These are phyloP conservation scores for Petunia hybrid DNA, from an alignment of 305 asterid genomes.

Conservation along the genomic window DNA sequence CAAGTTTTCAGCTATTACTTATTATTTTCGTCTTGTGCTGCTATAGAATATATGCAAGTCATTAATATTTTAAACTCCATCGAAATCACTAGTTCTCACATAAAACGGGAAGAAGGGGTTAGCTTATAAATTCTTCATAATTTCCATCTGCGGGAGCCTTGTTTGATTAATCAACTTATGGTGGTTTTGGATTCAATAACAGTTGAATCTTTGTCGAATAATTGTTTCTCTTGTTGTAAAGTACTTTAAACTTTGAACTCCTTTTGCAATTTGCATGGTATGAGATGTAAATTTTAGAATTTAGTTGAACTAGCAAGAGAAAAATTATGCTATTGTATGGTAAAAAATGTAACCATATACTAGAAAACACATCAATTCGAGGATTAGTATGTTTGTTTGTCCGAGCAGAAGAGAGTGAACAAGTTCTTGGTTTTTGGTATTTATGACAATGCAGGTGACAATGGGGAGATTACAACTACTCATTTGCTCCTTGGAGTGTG, in stretches of 20 bases:
- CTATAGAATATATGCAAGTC: neutral
- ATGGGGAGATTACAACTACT: constrained; percentile 56
- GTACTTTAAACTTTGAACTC: neutral
- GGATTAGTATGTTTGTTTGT: neutral
- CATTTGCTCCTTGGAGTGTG: constrained; percentile 70
- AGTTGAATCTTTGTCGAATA: neutral
- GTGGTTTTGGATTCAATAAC: neutral
- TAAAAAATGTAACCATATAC: neutral
- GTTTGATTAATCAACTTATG: neutral
- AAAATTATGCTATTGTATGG: neutral
- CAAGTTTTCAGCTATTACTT: neutral
- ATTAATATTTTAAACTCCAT: neutral
- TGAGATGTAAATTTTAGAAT: neutral
- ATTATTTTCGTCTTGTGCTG: neutral
- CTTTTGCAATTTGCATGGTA: neutral
- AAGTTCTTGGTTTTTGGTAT: neutral
- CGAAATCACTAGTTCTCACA: neutral
- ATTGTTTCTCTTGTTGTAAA: neutral
- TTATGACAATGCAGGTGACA: constrained; percentile 46
- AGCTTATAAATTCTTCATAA: neutral
- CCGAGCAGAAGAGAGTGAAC: neutral
- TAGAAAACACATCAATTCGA: neutral
- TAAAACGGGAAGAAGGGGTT: neutral
- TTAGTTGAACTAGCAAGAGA: neutral
- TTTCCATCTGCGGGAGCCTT: neutral